These are phyloP conservation scores for Silene uniflora DNA, from an alignment of 148 eudicot species.

Conservation along the genomic window DNA sequence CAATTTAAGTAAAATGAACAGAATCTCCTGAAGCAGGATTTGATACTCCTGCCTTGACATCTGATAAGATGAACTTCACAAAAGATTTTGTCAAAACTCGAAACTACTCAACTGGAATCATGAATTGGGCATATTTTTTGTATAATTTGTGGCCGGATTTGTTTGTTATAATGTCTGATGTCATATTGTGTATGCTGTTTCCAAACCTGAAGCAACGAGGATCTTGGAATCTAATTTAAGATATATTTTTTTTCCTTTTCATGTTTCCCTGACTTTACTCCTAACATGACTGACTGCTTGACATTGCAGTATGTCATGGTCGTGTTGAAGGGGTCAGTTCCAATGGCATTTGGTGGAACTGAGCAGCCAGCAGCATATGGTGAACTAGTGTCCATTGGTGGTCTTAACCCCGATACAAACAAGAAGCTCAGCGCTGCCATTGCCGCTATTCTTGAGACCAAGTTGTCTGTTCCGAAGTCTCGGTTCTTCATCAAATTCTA, in stretches of 20 bases:
- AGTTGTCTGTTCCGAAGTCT: slow-evolving; percentile 64
- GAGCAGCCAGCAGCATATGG: slow-evolving; percentile 97
- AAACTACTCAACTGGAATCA: too few species aligned
- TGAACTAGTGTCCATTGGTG: slow-evolving; percentile 89
- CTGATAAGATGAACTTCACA: too few species aligned
- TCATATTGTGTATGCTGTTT: neutral
- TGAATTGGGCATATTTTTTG: too few species aligned
- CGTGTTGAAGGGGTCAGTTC: slow-evolving; percentile 88
- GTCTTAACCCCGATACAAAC: slow-evolving; percentile 73
- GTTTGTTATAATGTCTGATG: too few species aligned
- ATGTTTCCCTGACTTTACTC: neutral
- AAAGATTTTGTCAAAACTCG: too few species aligned
- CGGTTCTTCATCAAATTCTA: slow-evolving; percentile 86
- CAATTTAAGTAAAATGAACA: neutral
- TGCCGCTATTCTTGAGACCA: slow-evolving; percentile 64
- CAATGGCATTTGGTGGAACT: slow-evolving; percentile 89
- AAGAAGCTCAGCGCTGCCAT: slow-evolving; percentile 92
- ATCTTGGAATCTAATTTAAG: neutral
- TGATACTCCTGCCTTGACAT: neutral
- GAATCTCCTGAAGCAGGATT: neutral
- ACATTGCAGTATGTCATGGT: slow-evolving; percentile 86
- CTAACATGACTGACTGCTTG: neutral
- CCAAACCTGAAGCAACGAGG: neutral
- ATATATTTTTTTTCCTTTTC: neutral
- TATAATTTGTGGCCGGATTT: too few species aligned